phyloP scores from a whole-genome alignment of 2,329 filamentous ascomycete genomes.

The Colletotrichum godetiae region DNA sequence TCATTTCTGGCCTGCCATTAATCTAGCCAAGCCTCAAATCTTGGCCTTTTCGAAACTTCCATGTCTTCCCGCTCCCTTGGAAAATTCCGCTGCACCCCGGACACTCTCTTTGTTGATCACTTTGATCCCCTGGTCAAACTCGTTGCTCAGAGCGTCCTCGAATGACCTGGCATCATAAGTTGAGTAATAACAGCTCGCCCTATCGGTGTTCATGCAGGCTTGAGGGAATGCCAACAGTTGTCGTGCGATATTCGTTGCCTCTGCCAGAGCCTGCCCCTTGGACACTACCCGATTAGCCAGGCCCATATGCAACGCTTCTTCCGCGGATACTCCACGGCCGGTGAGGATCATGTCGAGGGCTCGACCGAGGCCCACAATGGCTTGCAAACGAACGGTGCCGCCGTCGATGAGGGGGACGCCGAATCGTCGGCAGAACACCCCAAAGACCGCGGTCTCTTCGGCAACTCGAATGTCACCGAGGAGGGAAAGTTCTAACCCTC shows the following conservation, averaged over 20 bases:
- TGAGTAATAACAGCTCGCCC: constrained; percentile 60
- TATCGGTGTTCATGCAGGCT: constrained; percentile 62
- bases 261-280: constrained; percentile 60
- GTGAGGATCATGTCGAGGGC: constrained; percentile 69
- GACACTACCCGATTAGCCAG: constrained; percentile 64
- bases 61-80: constrained; percentile 13
- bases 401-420: constrained; percentile 47
- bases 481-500: constrained; percentile 61
- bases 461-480: constrained; percentile 64
- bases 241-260: constrained; percentile 59
- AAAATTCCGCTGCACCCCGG: constrained; percentile 12
- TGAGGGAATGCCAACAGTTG: constrained; percentile 62
- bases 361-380: constrained; percentile 61
- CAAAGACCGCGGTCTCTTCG: constrained; percentile 64
- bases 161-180: constrained; percentile 60
- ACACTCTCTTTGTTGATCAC: constrained; percentile 57
- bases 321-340: constrained; percentile 58
- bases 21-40: not conserved
- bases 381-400: constrained; percentile 63
- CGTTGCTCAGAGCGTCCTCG: constrained; percentile 60
- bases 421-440: constrained; percentile 65
- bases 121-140: constrained; percentile 56
- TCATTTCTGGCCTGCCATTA: no score
- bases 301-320: constrained; percentile 63
- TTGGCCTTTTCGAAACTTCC: constrained; percentile 10